Evolutionary conservation across 768 basidiomycete species (phyloP), one percentile per base, ranked within the genome.

Genomic region (Chalciporus pseudorubinellus): DNA sequence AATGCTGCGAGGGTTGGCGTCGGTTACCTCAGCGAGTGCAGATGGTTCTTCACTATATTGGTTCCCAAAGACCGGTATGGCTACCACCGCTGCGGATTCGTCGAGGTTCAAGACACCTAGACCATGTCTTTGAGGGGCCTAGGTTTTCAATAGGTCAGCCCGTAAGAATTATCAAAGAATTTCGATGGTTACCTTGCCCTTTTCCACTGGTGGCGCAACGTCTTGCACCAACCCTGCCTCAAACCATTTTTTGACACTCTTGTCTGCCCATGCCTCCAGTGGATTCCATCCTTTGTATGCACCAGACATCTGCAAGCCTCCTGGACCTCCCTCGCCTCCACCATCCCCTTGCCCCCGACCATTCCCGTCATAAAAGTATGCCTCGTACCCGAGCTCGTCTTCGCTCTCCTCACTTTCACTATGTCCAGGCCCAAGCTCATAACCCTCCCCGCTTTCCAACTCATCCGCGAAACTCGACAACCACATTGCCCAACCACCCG

Each of bases 401-500:
- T 93, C 92, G 59, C 82, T 87, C 21, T 77, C 86, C 39, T 89
- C 87, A 50, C 82, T 83, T 36, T 86, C 85, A 28, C 72, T 71
- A 19, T 63, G 73, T 26, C 65, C 64, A 18, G 67, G 69, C 14
- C 89, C 91, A 43, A 93, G 74, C 68, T 94, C 93, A 68, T 81
- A 93, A 7, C 89, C 89, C 57, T 95, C 93, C 5, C 93, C 92
- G 45, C 72, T 82, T 73, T 98, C 95, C 19, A 99, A 69, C 44
- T 98, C 94, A 24, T 98, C 95, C 1, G 83, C 93, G 61, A 98
- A 98, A 48, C 76, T 77, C 5, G 92, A 85, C 46, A 98, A 72
- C 92, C 94, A 99, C 62, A 85, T 84, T 31, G 92, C 97, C 95
- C 97, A 99, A 4, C 95, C 97, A 10, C 80, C 84, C 14, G 81